Evolutionary conservation across 129 eudicot genomes (phyloP).

Genomic region (Helianthus tuberosus): DNA sequence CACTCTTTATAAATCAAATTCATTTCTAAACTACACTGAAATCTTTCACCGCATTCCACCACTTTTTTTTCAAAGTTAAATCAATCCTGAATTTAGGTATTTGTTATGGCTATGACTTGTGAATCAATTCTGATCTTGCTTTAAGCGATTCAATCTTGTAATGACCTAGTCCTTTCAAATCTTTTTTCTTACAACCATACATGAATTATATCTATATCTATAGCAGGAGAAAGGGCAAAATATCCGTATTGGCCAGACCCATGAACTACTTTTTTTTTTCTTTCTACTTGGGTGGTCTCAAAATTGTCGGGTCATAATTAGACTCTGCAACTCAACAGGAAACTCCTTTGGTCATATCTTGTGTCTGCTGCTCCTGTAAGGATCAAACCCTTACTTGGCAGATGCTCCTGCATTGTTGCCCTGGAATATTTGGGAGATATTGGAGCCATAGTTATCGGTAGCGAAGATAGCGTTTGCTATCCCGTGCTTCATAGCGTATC

Average conservation of each 20-base stretch:
- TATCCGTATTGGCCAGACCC: not conserved
- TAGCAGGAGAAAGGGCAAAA: not conserved
- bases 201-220: not conserved
- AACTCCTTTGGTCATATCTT: slow-evolving; percentile 8
- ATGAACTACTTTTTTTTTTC: not conserved
- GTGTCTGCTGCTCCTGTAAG: not conserved
- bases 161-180: not conserved
- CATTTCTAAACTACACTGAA: slow-evolving; percentile 12
- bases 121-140: slow-evolving; percentile 11
- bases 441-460: not conserved
- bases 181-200: not conserved
- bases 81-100: slow-evolving; percentile 16
- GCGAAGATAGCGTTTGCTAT: too few species aligned
- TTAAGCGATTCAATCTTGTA: not conserved
- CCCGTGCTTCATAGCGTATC: too few species aligned
- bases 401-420: slow-evolving; percentile 9
- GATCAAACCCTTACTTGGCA: not conserved
- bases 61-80: slow-evolving; percentile 16
- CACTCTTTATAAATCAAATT: slow-evolving; percentile 13
- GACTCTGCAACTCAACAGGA: not conserved
- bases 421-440: slow-evolving; percentile 17
- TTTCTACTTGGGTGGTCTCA: not conserved
- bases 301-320: not conserved
- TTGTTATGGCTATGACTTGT: slow-evolving; percentile 22
- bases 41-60: slow-evolving; percentile 11